Percentiles rank a stretch among this genome's conserved stretches.
phyloP scores from a whole-genome alignment of 805 yeast species.

The Wickerhamiella slavikovae region DNA sequence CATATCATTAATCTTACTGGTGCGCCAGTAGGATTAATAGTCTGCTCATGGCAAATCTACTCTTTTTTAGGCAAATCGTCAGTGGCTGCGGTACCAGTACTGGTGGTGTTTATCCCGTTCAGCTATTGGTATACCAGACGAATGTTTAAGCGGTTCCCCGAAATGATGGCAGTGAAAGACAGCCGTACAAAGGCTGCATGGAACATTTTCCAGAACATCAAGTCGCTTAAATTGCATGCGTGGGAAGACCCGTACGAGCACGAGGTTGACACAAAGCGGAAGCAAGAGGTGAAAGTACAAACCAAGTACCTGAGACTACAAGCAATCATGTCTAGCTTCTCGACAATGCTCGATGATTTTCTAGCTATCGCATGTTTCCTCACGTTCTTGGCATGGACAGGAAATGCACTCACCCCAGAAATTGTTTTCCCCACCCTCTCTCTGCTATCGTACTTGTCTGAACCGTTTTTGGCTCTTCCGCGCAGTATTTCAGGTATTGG shows the following conservation, averaged over 20 bases:
- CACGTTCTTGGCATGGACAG: conserved; percentile 39
- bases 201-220: conserved; percentile 78
- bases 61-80: conserved; percentile 54
- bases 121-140: conserved; percentile 29
- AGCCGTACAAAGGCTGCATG: conserved; percentile 56
- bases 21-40: conserved; percentile 72
- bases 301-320: conserved; percentile 44
- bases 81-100: conserved; percentile 83
- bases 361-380: conserved; percentile 81
- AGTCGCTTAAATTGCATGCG: conserved; percentile 63
- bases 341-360: conserved; percentile 63
- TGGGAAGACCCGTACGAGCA: conserved; percentile 66
- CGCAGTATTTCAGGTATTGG: conserved; percentile 5
- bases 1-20: conserved; percentile 73
- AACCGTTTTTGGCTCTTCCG: conserved; percentile 8
- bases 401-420: conserved; percentile 60
- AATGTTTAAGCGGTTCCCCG: conserved; percentile 40
- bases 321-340: conserved; percentile 58
- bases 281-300: conserved; percentile 29
- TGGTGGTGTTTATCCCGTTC: conserved; percentile 57
- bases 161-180: conserved; percentile 77
- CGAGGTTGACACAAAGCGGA: conserved; percentile 32
- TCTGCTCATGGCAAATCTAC: conserved; percentile 61
- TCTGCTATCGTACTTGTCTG: conserved; percentile 37
- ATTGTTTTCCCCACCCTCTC: conserved; percentile 48